Evolutionary conservation across 495 filamentous ascomycete genomes (phyloP), one percentile per base, ranked within the genome.

Genomic region (Lepidopterella palustris): DNA sequence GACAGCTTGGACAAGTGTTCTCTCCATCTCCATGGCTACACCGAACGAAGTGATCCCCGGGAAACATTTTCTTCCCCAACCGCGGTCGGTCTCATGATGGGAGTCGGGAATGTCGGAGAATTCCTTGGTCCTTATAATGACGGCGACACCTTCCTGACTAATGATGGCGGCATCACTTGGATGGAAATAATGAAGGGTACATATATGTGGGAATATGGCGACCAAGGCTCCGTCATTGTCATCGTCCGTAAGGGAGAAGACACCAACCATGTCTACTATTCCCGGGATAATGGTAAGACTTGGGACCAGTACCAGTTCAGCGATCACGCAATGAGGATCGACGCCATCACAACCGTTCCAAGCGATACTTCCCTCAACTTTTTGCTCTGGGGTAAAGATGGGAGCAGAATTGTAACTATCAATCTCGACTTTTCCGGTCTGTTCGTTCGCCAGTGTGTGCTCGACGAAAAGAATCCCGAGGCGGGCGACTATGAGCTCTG

Each of bases 11-110:
- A 85, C 21, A 76, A 82, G 42, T 98, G 93, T 69, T 87, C 90
- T 15, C 79, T 99, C 42, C 89, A 99, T 72, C 78, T 99, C 21
- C 95, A 97, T 72, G 87, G 90, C 42, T 99, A 95, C 69, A 97
- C 95, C 0, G 92, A 97, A 68, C 87, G 93, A 60, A 72, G 64
- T 50, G 88, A 96, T 67, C 82, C 80, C 50, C 74, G 85, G 23
- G 86, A 95, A 70, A 93, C 87, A 0, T 96, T 87, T 70, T 92
- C 90, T 15, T 96, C 91, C 13, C 79, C 84, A 23, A 90, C 89
- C 28, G 95, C 93, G 21, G 84, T 97, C 45, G 95, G 95, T 8
- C 70, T 99, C 56, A 90, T 97, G 84, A 83, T 99, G 68, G 95
- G 80, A 4, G 79, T 89, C 63, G 95, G 95, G 48, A 97, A 97